These are phyloP conservation scores for Lichtheimia ornata DNA, from an alignment of 371 early-diverging fungal species.

Conservation along the genomic window DNA sequence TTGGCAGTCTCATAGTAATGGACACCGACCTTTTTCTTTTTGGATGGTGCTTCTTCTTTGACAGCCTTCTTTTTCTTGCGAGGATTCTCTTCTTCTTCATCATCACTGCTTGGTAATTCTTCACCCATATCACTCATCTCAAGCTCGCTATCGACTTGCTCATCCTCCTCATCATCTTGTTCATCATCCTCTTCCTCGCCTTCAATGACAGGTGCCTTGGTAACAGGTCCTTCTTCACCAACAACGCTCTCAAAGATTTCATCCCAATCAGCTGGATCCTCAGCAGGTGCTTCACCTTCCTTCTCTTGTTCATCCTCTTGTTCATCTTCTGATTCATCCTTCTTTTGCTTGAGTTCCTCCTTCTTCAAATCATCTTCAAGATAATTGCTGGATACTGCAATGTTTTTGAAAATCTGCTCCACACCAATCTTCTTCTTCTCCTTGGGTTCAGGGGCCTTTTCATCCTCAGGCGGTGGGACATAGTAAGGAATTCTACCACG, in stretches of 20 bases:
- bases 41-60: slow-evolving; percentile 26
- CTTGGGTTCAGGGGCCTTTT: slow-evolving; percentile 24
- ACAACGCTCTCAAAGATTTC: slow-evolving; percentile 85
- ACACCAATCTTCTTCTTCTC: slow-evolving; percentile 56
- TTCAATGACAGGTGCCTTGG: slow-evolving; percentile 28
- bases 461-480: slow-evolving; percentile 76
- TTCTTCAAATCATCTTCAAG: slow-evolving; percentile 76
- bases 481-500: slow-evolving; percentile 99
- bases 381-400: slow-evolving; percentile 77
- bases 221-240: slow-evolving; percentile 64
- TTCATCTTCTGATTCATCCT: slow-evolving; percentile 46
- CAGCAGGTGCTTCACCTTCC: slow-evolving; percentile 35
- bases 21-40: slow-evolving; percentile 56
- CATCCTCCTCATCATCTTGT: slow-evolving; percentile 42
- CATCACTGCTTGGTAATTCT: slow-evolving; percentile 26
- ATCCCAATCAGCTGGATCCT: slow-evolving; percentile 82
- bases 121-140: slow-evolving; percentile 56
- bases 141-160: slow-evolving; percentile 61
- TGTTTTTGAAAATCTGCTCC: slow-evolving; percentile 83
- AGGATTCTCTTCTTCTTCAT: slow-evolving; percentile 39
- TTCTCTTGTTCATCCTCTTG: slow-evolving; percentile 45
- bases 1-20: slow-evolving; percentile 91
- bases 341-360: slow-evolving; percentile 51
- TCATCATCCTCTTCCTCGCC: slow-evolving; percentile 24
- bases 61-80: slow-evolving; percentile 29